These are phyloP conservation scores for Avena sativa DNA, from an alignment of 176 grass and related monocot genomes.

Conservation along the genomic window DNA sequence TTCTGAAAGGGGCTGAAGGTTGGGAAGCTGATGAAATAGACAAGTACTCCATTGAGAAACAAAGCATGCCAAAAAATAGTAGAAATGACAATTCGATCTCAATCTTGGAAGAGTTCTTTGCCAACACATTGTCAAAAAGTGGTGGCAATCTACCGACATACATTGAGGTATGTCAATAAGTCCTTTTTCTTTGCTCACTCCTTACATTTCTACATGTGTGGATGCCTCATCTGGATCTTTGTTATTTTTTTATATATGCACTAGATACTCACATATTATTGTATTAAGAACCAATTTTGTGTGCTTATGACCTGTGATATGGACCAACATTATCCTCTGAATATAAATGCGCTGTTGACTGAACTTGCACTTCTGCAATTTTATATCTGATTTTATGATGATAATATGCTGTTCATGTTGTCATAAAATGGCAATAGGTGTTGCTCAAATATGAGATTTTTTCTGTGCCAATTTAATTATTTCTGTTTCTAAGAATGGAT, in stretches of 20 bases:
- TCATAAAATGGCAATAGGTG: not conserved
- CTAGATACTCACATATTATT: conserved; percentile 31
- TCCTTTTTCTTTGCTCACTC: conserved; percentile 32
- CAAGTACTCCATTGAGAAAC: conserved; percentile 63
- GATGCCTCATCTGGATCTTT: not conserved
- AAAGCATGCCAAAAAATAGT: conserved; percentile 44
- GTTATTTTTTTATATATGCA: not conserved
- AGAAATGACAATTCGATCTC: conserved; percentile 62
- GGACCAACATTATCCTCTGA: conserved; percentile 21
- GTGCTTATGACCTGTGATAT: not conserved
- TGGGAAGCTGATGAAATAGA: conserved; percentile 63
- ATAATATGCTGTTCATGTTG: not conserved
- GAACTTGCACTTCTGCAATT: conserved; percentile 25
- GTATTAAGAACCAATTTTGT: not conserved
- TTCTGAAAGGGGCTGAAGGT: conserved; percentile 51
- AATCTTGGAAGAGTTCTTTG: conserved; percentile 90
- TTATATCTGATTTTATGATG: conserved; percentile 5
- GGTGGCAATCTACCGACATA: conserved; percentile 48
- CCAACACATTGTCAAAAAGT: conserved; percentile 64
- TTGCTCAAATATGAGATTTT: not conserved
- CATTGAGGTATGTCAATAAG: conserved; percentile 46
- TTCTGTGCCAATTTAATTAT: not conserved
- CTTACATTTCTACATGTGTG: conserved; percentile 17
- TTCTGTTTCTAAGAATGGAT: conserved; percentile 13
- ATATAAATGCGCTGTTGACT: not conserved